Evolutionary conservation across 768 basidiomycete species (phyloP), one percentile per base, ranked within the genome.

Genomic region (Calvatia gigantea): DNA sequence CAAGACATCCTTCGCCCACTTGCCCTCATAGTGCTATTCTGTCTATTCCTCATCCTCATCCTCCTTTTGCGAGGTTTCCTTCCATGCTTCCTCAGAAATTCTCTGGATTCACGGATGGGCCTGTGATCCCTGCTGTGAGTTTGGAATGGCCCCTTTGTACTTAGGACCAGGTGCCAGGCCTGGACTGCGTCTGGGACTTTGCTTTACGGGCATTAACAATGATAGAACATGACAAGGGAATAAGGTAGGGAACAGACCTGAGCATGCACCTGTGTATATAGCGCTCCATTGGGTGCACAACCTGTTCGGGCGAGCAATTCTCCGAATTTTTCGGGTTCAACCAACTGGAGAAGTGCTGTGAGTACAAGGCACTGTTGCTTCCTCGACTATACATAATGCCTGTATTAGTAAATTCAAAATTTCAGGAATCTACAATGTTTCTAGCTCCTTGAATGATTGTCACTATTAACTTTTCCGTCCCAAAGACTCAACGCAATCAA

Each of bases 201-300:
- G 66, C 89, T 91, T 60, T 32, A 42, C 21, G 4, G 23, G 1
- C n/a, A 4, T 32, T 53, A 43, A 12, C 14, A 3, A 43, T 59
- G 42, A 19, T 23, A 48, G 6, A 45, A 29, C n/a, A 28, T 21
- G 8, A 57, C 58, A 39, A 33, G 50, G 33, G 47, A n/a, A n/a
- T n/a, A n/a, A 19, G 19, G 38, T 57, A 17, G 42, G 4, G 51
- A 25, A 58, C 75, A 31, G 45, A 88, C 88, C 86, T 88, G 1
- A 96, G 95, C 2, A 72, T 98, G 98, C 7, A 94, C 96, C 55
- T 97, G 82, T 15, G 96, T 92, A 65, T 98, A 95, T 56, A 97
- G 69, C 8, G 94, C 95, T 7, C 94, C 97, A 69, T 99, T 96
- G 0, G 94, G 88, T n/a, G n/a, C n/a, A n/a, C n/a, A n/a, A n/a